Evolutionary conservation across 371 early-diverging fungal species (phyloP).

Genomic region (Sporodiniella umbellata): DNA sequence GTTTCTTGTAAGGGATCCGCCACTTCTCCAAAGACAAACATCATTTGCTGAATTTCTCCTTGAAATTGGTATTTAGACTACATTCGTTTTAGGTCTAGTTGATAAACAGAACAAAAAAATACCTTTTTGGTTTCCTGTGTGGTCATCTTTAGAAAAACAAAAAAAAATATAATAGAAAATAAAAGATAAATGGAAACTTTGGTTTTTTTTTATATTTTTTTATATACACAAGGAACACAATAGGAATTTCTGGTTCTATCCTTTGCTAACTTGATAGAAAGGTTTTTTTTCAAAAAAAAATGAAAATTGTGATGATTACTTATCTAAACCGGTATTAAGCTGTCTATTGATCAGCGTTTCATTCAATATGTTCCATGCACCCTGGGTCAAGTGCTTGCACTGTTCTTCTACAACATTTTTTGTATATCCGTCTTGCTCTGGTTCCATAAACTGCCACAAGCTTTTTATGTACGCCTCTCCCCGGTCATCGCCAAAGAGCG

Average conservation of each 20-base stretch:
- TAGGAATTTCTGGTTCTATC: constrained; percentile 12
- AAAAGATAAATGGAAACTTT: not conserved
- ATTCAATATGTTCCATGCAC: constrained; percentile 27
- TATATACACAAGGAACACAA: not conserved
- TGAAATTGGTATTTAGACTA: constrained; percentile 42
- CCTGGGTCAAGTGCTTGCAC: constrained; percentile 26
- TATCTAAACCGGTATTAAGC: no score
- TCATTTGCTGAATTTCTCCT: constrained; percentile 94
- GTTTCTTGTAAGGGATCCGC: constrained; percentile 86
- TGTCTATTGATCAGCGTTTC: constrained; percentile 14
- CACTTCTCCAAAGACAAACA: constrained; percentile 97
- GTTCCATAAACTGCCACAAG: constrained; percentile 56
- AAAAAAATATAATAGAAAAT: not conserved
- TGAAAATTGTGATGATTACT: no score
- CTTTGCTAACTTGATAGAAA: no score
- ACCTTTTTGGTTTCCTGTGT: not conserved
- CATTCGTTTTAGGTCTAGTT: not conserved
- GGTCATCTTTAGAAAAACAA: not conserved
- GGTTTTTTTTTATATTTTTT: not conserved
- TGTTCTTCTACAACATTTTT: constrained; percentile 16
- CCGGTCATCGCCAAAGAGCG: constrained; percentile 58
- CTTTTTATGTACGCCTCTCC: constrained; percentile 67
- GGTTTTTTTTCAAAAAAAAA: no score
- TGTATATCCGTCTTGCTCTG: constrained; percentile 22
- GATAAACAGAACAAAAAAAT: not conserved